Evolutionary conservation across 768 basidiomycete genomes (phyloP).

Genomic region (Tulasnella sp.): DNA sequence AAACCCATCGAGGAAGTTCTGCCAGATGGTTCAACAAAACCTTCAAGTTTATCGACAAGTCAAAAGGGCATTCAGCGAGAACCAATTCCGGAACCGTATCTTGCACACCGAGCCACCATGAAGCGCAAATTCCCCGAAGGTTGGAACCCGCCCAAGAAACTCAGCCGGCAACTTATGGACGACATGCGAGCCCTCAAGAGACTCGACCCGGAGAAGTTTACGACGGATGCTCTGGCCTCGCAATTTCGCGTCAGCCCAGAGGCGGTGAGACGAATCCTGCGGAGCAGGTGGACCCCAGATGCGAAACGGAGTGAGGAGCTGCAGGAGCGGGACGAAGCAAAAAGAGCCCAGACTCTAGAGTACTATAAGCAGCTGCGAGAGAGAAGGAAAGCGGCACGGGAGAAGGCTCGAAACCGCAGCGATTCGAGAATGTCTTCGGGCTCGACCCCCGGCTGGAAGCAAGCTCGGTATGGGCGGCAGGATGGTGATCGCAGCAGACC

Average conservation of each 20-base stretch:
- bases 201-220: slow-evolving; percentile 60
- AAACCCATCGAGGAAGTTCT: slow-evolving; percentile 20
- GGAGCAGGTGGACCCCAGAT: slow-evolving; percentile 63
- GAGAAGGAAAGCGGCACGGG: slow-evolving; percentile 26
- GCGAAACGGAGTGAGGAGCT: slow-evolving; percentile 29
- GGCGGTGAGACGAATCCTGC: slow-evolving; percentile 72
- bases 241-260: slow-evolving; percentile 77
- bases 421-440: background rate
- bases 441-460: background rate
- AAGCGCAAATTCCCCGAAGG: slow-evolving; percentile 29
- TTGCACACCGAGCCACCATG: slow-evolving; percentile 23
- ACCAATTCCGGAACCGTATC: background rate
- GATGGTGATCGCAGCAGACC: background rate
- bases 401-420: slow-evolving; percentile 9
- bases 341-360: slow-evolving; percentile 29
- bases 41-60: background rate
- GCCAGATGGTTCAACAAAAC: background rate
- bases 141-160: slow-evolving; percentile 75
- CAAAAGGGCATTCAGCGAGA: slow-evolving; percentile 12
- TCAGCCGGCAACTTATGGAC: slow-evolving; percentile 82
- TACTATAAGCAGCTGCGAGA: slow-evolving; percentile 28
- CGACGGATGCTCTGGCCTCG: slow-evolving; percentile 63
- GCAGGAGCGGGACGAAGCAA: slow-evolving; percentile 29
- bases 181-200: slow-evolving; percentile 63
- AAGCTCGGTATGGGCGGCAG: background rate